Percentiles rank a stretch among this genome's conserved stretches.
Evolutionary conservation across 441 rosid species (phyloP).

Genomic region (Gossypium davidsonii): DNA sequence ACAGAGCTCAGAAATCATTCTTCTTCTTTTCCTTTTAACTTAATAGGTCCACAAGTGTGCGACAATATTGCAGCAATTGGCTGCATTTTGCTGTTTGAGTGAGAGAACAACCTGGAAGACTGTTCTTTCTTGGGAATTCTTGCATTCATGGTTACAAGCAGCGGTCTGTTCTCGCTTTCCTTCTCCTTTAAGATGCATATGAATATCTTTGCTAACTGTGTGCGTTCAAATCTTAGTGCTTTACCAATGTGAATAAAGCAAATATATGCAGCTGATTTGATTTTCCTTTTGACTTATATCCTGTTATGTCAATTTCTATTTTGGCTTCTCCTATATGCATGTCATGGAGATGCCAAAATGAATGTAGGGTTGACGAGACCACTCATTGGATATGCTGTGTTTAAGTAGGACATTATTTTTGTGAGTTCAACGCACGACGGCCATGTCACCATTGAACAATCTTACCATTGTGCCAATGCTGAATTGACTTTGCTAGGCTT

Average conservation of each 20-base stretch:
- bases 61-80: slow-evolving; percentile 83
- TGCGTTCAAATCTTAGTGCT: neutral
- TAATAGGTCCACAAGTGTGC: slow-evolving; percentile 86
- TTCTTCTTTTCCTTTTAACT: slow-evolving; percentile 19
- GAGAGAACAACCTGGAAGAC: slow-evolving; percentile 74
- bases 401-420: neutral
- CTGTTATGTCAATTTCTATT: neutral
- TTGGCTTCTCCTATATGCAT: slow-evolving; percentile 4
- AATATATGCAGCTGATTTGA: neutral
- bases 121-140: slow-evolving; percentile 73
- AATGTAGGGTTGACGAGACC: neutral
- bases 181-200: neutral
- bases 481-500: neutral
- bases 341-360: slow-evolving; percentile 1
- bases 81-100: slow-evolving; percentile 82
- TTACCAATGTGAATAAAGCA: neutral
- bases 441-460: neutral
- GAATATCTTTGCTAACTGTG: slow-evolving; percentile 2
- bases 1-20: neutral
- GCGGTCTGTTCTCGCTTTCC: slow-evolving; percentile 55
- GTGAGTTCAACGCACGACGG: neutral
- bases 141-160: slow-evolving; percentile 78
- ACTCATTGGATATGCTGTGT: neutral
- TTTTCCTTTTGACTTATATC: neutral
- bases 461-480: neutral